These are phyloP conservation scores for Torrubiella hemipterigena DNA, from an alignment of 2,329 filamentous ascomycete species.

Conservation along the genomic window DNA sequence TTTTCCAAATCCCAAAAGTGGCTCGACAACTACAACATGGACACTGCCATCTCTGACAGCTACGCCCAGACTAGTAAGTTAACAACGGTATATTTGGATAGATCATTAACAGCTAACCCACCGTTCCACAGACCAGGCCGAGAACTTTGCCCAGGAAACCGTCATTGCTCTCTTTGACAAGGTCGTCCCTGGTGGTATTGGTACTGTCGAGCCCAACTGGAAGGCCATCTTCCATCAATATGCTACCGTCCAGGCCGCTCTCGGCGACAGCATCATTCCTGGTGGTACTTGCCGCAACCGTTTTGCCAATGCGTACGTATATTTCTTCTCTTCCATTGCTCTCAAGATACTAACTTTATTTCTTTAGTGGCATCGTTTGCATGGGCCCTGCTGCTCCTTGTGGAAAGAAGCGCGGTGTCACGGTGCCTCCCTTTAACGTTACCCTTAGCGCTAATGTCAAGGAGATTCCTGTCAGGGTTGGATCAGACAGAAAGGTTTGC, in stretches of 20 bases:
- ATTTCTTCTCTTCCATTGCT: no score
- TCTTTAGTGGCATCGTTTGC: constrained; percentile 5
- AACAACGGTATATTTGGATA: no score
- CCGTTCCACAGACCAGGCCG: constrained; percentile 4
- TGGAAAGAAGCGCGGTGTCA: constrained; percentile 2
- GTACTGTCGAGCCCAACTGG: constrained; percentile 8
- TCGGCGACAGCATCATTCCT: background rate
- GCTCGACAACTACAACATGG: constrained; percentile 6
- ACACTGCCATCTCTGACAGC: constrained; percentile 3
- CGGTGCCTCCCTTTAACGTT: constrained; percentile 1
- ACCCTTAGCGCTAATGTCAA: constrained; percentile 1
- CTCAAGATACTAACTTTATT: no score
- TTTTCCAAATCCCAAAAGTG: constrained; percentile 7
- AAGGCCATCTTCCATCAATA: background rate
- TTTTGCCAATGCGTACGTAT: constrained; percentile 1
- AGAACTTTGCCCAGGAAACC: constrained; percentile 12
- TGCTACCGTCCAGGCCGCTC: background rate
- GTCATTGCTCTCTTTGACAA: constrained; percentile 10
- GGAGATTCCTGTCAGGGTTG: background rate
- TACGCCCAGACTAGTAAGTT: constrained; percentile 6
- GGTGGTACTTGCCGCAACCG: background rate
- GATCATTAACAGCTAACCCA: no score
- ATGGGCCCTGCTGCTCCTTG: constrained; percentile 4
- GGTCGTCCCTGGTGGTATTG: constrained; percentile 10
- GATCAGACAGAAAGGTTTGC: constrained; percentile 1